Evolutionary conservation across 2,329 filamentous ascomycete species (phyloP).

Genomic region (Fusarium keratoplasticum): DNA sequence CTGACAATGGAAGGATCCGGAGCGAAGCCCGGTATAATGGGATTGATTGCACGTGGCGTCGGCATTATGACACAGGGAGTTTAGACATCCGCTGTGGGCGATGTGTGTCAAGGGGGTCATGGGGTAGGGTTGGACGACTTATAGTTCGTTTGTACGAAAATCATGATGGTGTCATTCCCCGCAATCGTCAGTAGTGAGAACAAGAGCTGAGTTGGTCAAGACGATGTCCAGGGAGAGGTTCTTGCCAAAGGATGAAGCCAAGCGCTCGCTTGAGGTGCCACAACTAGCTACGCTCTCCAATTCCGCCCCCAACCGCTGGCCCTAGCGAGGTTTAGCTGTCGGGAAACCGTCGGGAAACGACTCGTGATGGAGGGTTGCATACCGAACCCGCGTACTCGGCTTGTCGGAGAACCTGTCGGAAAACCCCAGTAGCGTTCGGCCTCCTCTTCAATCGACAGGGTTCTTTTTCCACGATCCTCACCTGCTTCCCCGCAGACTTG

Average conservation of each 20-base stretch:
- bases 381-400: neutral
- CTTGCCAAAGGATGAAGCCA: neutral
- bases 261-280: neutral
- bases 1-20: slow-evolving; percentile 11
- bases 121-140: neutral
- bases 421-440: neutral
- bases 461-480: neutral
- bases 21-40: slow-evolving; percentile 16
- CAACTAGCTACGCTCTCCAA: neutral
- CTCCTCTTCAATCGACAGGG: neutral
- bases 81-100: neutral
- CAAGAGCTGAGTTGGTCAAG: neutral
- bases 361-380: neutral
- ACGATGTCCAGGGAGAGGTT: neutral
- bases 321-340: neutral
- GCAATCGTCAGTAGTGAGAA: neutral
- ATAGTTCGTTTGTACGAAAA: too few relatives aligned
- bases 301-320: neutral
- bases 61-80: neutral
- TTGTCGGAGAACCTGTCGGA: neutral
- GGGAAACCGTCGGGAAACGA: neutral
- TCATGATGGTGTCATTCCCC: neutral
- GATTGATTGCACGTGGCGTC: slow-evolving; percentile 1
- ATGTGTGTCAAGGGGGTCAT: neutral
- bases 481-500: neutral